Evolutionary conservation across 2,329 filamentous ascomycete genomes (phyloP), one percentile per base, ranked within the genome.

Genomic region (Rhinocladiella mackenziei): DNA sequence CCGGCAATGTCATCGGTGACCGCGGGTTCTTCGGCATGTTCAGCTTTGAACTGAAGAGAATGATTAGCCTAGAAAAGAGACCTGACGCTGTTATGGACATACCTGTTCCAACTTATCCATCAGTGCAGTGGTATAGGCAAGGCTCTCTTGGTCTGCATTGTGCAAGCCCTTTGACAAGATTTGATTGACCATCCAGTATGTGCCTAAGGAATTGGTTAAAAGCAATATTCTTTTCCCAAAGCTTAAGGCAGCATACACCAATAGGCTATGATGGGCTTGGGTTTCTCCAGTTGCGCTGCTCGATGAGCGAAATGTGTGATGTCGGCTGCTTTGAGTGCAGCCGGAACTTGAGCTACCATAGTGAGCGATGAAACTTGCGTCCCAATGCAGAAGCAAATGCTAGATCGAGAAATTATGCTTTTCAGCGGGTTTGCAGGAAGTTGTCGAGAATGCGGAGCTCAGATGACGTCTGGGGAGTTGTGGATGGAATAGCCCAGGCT

Each of bases 141-240:
- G 81, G 58, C 84, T 83, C 61, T 91, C 89, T 53, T 84, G 76
- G 62, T 92, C 85, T 56, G 75, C 70, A 48, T 77, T 83, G 68
- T 97, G 91, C 29, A 97, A 78, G 32, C 81, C 76, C 62, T 83
- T 86, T 39, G 78, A 75, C 10, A 98, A 80, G 56, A 98, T 94
- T 62, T 94, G 86, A 60, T 97, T 89, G 34, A 95, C 85, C 18
- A 92, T 86, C 75, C 87, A 92, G 66, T 92, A 95, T 61, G 94
- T 84, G 65, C 86, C 87, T 92, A 49, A 7, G 17, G 40, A 48
- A 40, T 43, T 28, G 50, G 57, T 53, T 55, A 56, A 47, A 42
- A 62, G 15, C 57, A 52, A 44, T 34, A 47, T 36, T 30, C 32
- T 31, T 22, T 26, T 47, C 33, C 3, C 47, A 15, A 2, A 37